Evolutionary conservation across 441 rosid genomes (phyloP).

Genomic region (Raphanus hybrid): DNA sequence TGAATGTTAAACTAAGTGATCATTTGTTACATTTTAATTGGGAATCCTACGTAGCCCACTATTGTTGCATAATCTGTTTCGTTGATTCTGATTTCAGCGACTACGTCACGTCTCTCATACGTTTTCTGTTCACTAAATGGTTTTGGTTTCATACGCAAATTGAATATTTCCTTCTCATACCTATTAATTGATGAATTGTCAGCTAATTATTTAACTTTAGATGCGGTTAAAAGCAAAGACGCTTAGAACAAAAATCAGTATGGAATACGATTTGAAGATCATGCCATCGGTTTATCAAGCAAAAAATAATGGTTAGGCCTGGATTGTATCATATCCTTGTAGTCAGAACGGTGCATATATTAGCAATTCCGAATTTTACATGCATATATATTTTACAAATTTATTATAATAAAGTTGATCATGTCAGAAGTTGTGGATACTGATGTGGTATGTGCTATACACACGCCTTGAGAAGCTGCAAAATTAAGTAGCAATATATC

Average conservation of each 20-base stretch:
- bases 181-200: background rate
- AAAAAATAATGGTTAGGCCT: background rate
- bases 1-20: slow-evolving; percentile 26
- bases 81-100: slow-evolving; percentile 30
- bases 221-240: background rate
- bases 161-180: background rate
- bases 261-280: background rate
- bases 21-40: slow-evolving; percentile 44
- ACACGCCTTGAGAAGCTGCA: slow-evolving; percentile 6
- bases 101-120: slow-evolving; percentile 43
- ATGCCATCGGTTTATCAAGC: background rate
- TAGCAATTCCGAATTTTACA: background rate
- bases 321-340: slow-evolving; percentile 7
- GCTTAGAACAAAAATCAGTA: background rate
- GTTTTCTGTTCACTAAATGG: slow-evolving; percentile 21
- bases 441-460: background rate
- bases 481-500: background rate
- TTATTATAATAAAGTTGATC: background rate
- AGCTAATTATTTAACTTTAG: background rate
- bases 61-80: slow-evolving; percentile 30
- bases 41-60: slow-evolving; percentile 73
- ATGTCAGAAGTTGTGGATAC: background rate
- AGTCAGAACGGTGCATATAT: background rate
- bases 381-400: background rate
- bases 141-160: slow-evolving; percentile 6